Percentiles rank a stretch among this genome's conserved stretches.
Evolutionary conservation across 2,329 filamentous ascomycete genomes (phyloP).

Genomic region (Thelonectria discophora): DNA sequence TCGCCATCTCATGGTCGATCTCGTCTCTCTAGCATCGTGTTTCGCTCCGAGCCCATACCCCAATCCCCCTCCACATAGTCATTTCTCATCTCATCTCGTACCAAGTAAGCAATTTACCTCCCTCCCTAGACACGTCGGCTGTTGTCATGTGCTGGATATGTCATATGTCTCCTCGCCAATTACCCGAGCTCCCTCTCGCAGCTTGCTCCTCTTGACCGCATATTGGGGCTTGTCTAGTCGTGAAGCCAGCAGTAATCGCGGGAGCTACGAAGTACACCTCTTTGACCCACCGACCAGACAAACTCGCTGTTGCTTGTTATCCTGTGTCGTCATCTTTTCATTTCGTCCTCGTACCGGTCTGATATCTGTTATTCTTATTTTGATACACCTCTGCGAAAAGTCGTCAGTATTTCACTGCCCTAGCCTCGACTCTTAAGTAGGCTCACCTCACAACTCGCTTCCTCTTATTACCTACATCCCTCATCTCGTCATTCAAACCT

Average conservation of each 20-base stretch:
- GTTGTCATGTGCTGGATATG: conserved; percentile 1
- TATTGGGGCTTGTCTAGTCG: conserved; percentile 21
- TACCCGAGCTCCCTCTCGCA: conserved; percentile 2
- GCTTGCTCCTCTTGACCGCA: conserved; percentile 16
- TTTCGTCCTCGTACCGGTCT: neutral
- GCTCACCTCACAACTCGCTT: neutral
- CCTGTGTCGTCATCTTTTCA: conserved; percentile 16
- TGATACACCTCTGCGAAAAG: neutral
- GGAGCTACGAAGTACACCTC: conserved; percentile 10
- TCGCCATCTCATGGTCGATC: neutral
- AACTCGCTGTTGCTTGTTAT: conserved; percentile 2
- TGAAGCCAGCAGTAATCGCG: conserved; percentile 20
- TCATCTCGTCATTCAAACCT: conserved; percentile 1
- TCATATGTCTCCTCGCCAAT: conserved; percentile 12
- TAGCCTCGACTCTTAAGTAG: too few species aligned
- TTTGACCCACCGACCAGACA: conserved; percentile 22
- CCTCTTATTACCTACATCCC: conserved; percentile 3
- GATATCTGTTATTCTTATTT: neutral
- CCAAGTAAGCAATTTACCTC: too few species aligned
- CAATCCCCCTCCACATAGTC: neutral
- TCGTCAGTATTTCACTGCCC: neutral
- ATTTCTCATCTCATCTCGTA: neutral
- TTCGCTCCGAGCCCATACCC: neutral
- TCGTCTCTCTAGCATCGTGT: neutral
- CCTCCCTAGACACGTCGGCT: neutral